Conservation (phyloP, 768 basidiomycete species). For the Paxillus ammoniavirescens region DNA sequence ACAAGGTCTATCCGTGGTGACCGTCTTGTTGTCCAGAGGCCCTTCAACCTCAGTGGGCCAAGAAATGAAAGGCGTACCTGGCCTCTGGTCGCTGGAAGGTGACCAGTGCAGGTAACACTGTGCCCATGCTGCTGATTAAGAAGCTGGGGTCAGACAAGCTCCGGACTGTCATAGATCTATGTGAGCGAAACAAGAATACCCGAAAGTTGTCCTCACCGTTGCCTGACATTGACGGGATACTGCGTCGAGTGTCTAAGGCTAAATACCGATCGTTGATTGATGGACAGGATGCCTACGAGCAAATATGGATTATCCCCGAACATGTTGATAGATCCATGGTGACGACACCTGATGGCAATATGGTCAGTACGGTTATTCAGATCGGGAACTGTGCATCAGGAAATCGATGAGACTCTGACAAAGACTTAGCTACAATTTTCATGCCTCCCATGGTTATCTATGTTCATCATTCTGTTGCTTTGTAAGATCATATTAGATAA, state of each 20-base stretch:
- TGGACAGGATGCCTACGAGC: constrained; percentile 19
- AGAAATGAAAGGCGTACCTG: background rate
- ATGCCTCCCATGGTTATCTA: no score
- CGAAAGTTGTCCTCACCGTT: constrained; percentile 12
- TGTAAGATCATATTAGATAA: no score
- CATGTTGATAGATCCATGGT: constrained; percentile 34
- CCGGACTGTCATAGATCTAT: constrained; percentile 6
- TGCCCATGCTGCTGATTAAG: constrained; percentile 1
- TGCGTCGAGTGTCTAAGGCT: constrained; percentile 4
- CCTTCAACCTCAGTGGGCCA: background rate
- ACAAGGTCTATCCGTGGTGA: background rate
- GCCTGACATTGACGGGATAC: no score
- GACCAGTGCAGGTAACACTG: background rate
- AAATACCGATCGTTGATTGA: constrained; percentile 7
- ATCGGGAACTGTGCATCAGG: no score
- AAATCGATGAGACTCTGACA: no score
- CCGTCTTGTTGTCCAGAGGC: background rate
- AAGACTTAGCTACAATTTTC: no score
- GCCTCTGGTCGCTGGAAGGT: background rate
- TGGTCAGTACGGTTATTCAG: no score
- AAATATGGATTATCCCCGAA: constrained; percentile 10
- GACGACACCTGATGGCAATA: constrained; percentile 37
- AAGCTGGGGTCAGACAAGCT: background rate
- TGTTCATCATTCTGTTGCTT: no score
- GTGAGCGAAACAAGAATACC: constrained; percentile 15